Evolutionary conservation across 495 filamentous ascomycete genomes (phyloP).

Genomic region (Daldinia concentrica): DNA sequence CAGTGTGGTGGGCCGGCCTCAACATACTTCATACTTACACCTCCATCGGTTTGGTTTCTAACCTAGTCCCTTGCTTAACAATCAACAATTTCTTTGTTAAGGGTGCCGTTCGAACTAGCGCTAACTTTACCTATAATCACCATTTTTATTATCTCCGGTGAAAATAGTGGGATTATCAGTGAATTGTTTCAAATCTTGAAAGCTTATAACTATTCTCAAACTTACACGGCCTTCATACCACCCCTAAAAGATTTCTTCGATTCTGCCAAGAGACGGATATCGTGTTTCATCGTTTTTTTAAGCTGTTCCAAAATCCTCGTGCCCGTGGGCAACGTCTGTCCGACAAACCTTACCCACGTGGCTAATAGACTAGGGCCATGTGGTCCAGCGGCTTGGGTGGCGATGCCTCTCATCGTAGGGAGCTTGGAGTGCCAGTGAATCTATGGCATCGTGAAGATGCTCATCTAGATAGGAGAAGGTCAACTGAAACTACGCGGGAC

Average conservation of each 20-base stretch:
- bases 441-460: conserved; percentile 37
- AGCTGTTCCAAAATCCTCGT: neutral
- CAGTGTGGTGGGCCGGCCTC: neutral
- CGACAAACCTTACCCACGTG: neutral
- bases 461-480: conserved; percentile 13
- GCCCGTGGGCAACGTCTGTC: neutral
- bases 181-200: neutral
- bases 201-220: neutral
- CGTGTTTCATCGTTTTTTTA: neutral
- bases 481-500: neutral
- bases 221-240: neutral
- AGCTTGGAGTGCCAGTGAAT: conserved; percentile 35
- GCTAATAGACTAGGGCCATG: conserved; percentile 22
- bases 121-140: neutral
- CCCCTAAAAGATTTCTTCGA: neutral
- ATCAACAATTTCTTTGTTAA: neutral
- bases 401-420: conserved; percentile 32
- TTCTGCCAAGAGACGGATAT: neutral
- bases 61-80: conserved; percentile 19
- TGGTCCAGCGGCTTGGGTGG: conserved; percentile 33
- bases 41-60: neutral
- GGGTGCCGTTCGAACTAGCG: neutral
- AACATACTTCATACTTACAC: conserved; percentile 2
- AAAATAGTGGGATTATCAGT: neutral
- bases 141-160: neutral